These are phyloP conservation scores for Pichia sp. DNA, from an alignment of 1,139 yeast genomes.

Conservation along the genomic window DNA sequence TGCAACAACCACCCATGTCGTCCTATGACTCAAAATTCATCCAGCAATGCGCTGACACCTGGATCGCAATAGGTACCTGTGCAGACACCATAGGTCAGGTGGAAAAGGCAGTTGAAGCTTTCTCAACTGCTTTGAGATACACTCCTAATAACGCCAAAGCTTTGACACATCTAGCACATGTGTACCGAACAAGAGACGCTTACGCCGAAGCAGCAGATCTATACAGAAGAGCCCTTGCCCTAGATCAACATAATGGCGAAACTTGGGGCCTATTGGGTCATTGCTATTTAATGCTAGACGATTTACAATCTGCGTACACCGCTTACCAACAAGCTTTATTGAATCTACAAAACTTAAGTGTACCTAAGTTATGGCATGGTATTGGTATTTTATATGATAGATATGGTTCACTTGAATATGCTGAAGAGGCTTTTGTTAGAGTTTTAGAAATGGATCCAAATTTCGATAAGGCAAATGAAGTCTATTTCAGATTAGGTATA, in stretches of 20 bases:
- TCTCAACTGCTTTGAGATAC: conserved; percentile 84
- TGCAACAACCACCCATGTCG: conserved; percentile 2
- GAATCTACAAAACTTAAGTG: conserved; percentile 87
- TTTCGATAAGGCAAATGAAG: conserved; percentile 93
- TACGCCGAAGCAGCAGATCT: conserved; percentile 91
- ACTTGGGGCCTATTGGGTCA: conserved; percentile 97
- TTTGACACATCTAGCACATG: conserved; percentile 76
- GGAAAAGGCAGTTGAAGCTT: conserved; percentile 83
- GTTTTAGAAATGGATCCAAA: conserved; percentile 93
- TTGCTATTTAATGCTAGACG: conserved; percentile 94
- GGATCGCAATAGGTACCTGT: conserved; percentile 86
- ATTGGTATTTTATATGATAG: conserved; percentile 94
- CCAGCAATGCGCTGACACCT: conserved; percentile 81
- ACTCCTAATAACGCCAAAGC: conserved; percentile 83
- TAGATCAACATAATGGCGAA: conserved; percentile 86
- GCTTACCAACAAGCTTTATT: conserved; percentile 95
- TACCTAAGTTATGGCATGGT: conserved; percentile 97
- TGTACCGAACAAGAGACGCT: conserved; percentile 82
- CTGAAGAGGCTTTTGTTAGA: conserved; percentile 95
- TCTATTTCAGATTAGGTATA: conserved; percentile 93
- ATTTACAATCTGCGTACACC: conserved; percentile 87
- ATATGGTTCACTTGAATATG: conserved; percentile 92
- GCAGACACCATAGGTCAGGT: conserved; percentile 88
- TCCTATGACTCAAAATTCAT: conserved; percentile 29
- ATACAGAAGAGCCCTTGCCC: conserved; percentile 77